Conservation (phyloP, 805 yeast genomes). For the Pichia exigua region DNA sequence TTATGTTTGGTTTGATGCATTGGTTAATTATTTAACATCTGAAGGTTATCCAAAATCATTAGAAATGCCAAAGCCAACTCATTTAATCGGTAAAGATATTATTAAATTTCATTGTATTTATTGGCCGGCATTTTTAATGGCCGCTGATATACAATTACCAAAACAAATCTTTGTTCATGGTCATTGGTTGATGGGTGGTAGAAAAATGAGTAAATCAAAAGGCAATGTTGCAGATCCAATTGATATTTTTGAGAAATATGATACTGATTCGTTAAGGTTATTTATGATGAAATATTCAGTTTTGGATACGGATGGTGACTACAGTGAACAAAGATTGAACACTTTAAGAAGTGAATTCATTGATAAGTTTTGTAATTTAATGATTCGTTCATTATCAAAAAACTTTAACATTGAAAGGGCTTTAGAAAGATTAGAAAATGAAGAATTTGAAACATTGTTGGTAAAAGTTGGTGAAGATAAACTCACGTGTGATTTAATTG, state of each 20-base stretch:
- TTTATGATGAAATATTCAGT: slow-evolving; percentile 71
- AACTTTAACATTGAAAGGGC: slow-evolving; percentile 54
- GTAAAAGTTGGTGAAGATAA: slow-evolving; percentile 9
- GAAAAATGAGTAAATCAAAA: slow-evolving; percentile 86
- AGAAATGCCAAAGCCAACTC: slow-evolving; percentile 35
- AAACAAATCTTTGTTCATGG: slow-evolving; percentile 77
- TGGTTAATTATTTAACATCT: slow-evolving; percentile 74
- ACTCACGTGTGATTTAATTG: slow-evolving; percentile 13
- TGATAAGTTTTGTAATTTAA: slow-evolving; percentile 76
- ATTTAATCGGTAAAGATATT: slow-evolving; percentile 89
- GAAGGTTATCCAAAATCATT: slow-evolving; percentile 42
- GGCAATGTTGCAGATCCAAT: slow-evolving; percentile 95
- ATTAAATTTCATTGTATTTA: slow-evolving; percentile 80
- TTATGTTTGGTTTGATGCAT: slow-evolving; percentile 97
- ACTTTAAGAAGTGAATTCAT: slow-evolving; percentile 56
- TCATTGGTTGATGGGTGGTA: slow-evolving; percentile 87
- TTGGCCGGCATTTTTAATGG: slow-evolving; percentile 90
- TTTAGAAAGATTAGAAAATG: slow-evolving; percentile 19
- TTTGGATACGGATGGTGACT: slow-evolving; percentile 73
- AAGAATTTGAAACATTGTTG: slow-evolving; percentile 23
- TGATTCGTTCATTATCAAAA: slow-evolving; percentile 64
- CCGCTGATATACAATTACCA: slow-evolving; percentile 69
- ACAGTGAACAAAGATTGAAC: slow-evolving; percentile 48
- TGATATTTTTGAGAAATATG: slow-evolving; percentile 52
- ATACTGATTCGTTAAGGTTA: slow-evolving; percentile 66